Evolutionary conservation across 2,329 filamentous ascomycete genomes (phyloP), one percentile per base, ranked within the genome.

Genomic region (Diaporthe sp.): DNA sequence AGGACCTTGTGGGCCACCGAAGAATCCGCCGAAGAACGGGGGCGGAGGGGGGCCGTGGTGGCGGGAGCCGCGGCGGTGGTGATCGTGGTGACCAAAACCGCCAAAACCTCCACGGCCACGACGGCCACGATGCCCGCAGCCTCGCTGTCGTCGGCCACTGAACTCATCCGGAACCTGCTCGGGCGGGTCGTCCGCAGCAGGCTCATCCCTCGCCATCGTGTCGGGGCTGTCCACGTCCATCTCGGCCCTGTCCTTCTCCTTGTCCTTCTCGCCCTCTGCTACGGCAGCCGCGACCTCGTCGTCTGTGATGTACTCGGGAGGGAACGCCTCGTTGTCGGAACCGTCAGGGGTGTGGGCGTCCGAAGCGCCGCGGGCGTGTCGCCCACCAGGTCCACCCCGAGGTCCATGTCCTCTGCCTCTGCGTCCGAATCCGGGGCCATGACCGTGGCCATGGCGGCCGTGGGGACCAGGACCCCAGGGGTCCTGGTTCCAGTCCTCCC

Each of bases 151-250:
- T 31, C 76, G 75, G 42, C 73, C 72, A 37, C 60, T 53, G 17
- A 15, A 9, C 22, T 75, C 57, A 28, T 72, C 53, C 34, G 79
- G 79, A 15, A 76, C 70, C 61, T 78, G 76, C 78, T 81, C 79
- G 22, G 79, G 80, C 9, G 79, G 76, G 42, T 82, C 81, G 10
- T 81, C 83, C 28, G 58, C 60, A 34, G 47, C 51, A 4, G 58
- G 71, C 2, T 82, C 78, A 1, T 80, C 80, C 44, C 78, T 78
- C 78, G 80, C 74, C 68, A 83, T 84, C 31, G 85, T 84, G 60
- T 85, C 83, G 25, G 80, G 79, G 58, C 81, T 78, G 68, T 71
- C 75, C 77, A 70, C 47, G 13, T 70, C 65, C 65, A 53, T 55
- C 34, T 70, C 31, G 31, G 77, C 78, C 73, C 73, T 70, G 42